A percentile compares a stretch with the other conserved stretches of the same genome.
These are phyloP conservation scores for Aegilops umbellulata DNA, from an alignment of 176 grass and related monocot species.

Conservation along the genomic window DNA sequence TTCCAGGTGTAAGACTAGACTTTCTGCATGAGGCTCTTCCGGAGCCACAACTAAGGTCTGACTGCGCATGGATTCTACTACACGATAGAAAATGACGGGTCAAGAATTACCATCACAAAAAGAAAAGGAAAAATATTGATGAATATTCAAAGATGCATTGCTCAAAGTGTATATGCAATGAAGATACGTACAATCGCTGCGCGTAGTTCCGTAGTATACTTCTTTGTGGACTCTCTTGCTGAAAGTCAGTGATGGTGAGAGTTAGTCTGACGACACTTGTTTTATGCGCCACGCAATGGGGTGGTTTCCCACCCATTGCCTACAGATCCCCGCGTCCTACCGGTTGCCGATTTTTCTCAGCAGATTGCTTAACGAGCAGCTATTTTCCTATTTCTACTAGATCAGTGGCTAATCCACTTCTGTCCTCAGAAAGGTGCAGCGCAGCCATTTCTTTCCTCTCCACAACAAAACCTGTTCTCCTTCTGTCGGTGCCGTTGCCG, in stretches of 20 bases:
- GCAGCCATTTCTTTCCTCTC: too few relatives aligned
- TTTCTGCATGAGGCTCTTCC: neutral
- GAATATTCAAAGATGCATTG: neutral
- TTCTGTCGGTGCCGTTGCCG: too few relatives aligned
- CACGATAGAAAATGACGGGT: neutral
- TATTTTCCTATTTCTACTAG: neutral
- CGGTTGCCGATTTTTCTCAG: neutral
- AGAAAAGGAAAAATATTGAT: neutral
- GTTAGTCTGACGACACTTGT: constrained; percentile 3
- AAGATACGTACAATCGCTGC: neutral
- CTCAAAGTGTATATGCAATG: neutral
- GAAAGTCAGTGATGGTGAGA: neutral
- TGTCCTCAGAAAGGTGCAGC: neutral
- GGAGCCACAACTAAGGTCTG: neutral
- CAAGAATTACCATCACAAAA: neutral
- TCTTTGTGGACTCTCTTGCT: neutral
- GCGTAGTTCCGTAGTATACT: neutral
- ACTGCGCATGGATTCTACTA: neutral
- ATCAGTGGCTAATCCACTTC: neutral
- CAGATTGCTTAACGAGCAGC: neutral
- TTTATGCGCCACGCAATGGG: neutral
- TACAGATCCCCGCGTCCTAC: neutral
- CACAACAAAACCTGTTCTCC: too few relatives aligned
- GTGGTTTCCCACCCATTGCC: constrained; percentile 21
- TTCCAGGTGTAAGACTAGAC: neutral